Evolutionary conservation across 2,329 filamentous ascomycete genomes (phyloP).

Genomic region (Colletotrichum horii): DNA sequence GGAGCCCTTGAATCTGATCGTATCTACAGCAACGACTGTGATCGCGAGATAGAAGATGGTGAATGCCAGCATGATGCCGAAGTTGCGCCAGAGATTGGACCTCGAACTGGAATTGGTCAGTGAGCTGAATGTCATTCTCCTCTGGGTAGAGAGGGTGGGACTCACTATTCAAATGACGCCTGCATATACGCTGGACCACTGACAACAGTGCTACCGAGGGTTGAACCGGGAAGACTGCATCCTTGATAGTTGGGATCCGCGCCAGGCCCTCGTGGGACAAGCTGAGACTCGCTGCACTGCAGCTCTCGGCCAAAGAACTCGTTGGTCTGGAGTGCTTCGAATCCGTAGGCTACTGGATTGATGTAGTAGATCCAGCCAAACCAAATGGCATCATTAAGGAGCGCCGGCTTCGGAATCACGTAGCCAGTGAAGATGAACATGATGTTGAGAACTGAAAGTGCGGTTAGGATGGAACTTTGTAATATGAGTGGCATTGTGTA

Average conservation of each 20-base stretch:
- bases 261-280: conserved; percentile 50
- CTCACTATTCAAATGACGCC: conserved; percentile 55
- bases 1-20: conserved; percentile 59
- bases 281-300: conserved; percentile 46
- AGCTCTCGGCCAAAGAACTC: conserved; percentile 61
- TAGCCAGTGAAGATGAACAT: conserved; percentile 74
- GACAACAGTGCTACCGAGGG: conserved; percentile 51
- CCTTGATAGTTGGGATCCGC: conserved; percentile 51
- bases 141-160: background rate
- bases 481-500: fast-evolving
- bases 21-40: conserved; percentile 73
- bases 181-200: conserved; percentile 61
- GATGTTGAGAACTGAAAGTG: conserved; percentile 55
- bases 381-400: conserved; percentile 69
- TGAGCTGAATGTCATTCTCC: background rate
- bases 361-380: conserved; percentile 71
- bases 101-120: conserved; percentile 33
- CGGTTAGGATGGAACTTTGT: conserved; percentile 29
- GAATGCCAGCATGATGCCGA: conserved; percentile 79
- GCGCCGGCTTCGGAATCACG: conserved; percentile 61
- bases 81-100: conserved; percentile 75
- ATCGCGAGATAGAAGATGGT: conserved; percentile 75
- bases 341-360: conserved; percentile 70
- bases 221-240: conserved; percentile 60
- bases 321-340: conserved; percentile 63